These are phyloP conservation scores for Scheffersomyces stipitis DNA, from an alignment of 805 yeast genomes.

Conservation along the genomic window DNA sequence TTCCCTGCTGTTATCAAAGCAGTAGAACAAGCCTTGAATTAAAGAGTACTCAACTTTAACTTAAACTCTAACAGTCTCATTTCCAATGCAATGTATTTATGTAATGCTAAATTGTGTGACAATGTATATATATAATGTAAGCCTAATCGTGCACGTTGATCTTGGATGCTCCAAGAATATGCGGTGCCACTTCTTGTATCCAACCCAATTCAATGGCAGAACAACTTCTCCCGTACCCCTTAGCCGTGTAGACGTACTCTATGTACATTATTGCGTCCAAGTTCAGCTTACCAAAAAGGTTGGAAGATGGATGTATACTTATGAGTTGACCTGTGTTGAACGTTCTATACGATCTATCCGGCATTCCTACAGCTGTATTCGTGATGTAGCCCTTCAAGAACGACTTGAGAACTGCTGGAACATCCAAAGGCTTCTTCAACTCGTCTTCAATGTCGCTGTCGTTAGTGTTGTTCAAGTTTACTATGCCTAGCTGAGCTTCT, in stretches of 20 bases:
- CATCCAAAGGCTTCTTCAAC: slow-evolving; percentile 41
- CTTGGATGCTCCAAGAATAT: slow-evolving; percentile 48
- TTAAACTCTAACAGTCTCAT: too few relatives aligned
- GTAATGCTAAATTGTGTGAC: too few relatives aligned
- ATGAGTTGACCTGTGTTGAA: slow-evolving; percentile 80
- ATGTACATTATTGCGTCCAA: slow-evolving; percentile 90
- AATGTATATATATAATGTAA: too few relatives aligned
- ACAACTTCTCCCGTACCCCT: slow-evolving; percentile 91
- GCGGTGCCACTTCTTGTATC: slow-evolving; percentile 82
- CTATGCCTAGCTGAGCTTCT: slow-evolving; percentile 23
- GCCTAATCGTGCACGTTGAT: slow-evolving; percentile 24
- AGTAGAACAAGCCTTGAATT: slow-evolving; percentile 30
- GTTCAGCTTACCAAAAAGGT: slow-evolving; percentile 71
- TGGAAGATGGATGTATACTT: slow-evolving; percentile 87
- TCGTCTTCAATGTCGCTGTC: slow-evolving; percentile 21
- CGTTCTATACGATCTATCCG: slow-evolving; percentile 90
- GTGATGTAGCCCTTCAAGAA: slow-evolving; percentile 82
- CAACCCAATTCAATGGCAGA: slow-evolving; percentile 77
- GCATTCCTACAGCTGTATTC: slow-evolving; percentile 91
- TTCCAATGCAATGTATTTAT: too few relatives aligned
- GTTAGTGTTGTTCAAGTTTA: slow-evolving; percentile 15
- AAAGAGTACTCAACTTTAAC: too few relatives aligned
- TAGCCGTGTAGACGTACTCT: slow-evolving; percentile 89
- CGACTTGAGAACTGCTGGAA: slow-evolving; percentile 65
- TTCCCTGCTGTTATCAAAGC: slow-evolving; percentile 52